These are phyloP conservation scores for Phoma sp. DNA, from an alignment of 2,329 filamentous ascomycete species.

Conservation along the genomic window DNA sequence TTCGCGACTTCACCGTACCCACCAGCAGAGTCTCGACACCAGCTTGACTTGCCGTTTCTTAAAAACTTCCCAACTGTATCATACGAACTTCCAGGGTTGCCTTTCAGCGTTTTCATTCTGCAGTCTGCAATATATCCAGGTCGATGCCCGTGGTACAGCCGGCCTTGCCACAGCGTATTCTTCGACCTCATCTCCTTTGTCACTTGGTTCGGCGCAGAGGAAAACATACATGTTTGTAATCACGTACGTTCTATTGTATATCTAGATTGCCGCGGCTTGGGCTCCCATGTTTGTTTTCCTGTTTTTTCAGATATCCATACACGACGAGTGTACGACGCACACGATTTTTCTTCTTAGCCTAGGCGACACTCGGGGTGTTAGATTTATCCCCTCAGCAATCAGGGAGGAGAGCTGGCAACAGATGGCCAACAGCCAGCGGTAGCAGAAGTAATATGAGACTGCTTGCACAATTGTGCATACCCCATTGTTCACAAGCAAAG, in stretches of 20 bases:
- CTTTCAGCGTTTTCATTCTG: slow-evolving; percentile 23
- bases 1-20: slow-evolving; percentile 37
- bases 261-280: slow-evolving; percentile 24
- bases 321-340: slow-evolving; percentile 36
- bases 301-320: slow-evolving; percentile 24
- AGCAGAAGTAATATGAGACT: neutral
- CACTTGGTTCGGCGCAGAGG: neutral
- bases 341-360: slow-evolving; percentile 26
- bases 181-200: slow-evolving; percentile 16
- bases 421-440: neutral
- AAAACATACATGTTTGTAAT: slow-evolving; percentile 30
- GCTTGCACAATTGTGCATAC: slow-evolving; percentile 1
- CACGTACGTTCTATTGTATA: slow-evolving; percentile 12
- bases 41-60: slow-evolving; percentile 22
- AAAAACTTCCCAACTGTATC: neutral
- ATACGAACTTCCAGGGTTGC: slow-evolving; percentile 10
- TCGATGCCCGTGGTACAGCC: slow-evolving; percentile 27
- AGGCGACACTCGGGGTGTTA: neutral
- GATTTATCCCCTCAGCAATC: neutral
- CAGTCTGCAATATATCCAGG: slow-evolving; percentile 18
- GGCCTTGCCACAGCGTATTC: slow-evolving; percentile 32
- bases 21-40: slow-evolving; percentile 33
- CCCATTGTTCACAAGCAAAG: neutral
- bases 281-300: slow-evolving; percentile 11
- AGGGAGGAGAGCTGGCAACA: neutral